Percentiles rank a stretch among this genome's conserved stretches.
phyloP scores from a whole-genome alignment of 371 early-diverging fungal genomes.

The Rhizopus microsporus region DNA sequence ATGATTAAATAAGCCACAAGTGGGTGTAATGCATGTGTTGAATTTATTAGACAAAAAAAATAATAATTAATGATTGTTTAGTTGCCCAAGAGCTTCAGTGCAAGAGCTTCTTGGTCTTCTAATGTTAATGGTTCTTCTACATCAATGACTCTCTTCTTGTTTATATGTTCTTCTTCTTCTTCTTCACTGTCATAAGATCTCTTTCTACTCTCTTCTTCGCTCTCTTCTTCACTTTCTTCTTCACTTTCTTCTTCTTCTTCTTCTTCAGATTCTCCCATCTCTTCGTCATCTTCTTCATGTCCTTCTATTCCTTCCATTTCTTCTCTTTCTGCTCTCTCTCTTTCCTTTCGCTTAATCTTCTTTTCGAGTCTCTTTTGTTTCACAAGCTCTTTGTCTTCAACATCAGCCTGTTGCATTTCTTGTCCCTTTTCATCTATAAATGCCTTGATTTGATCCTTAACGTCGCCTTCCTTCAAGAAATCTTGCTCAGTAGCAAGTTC shows the following conservation, averaged over 20 bases:
- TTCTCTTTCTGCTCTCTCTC: constrained; percentile 53
- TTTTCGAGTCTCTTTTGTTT: constrained; percentile 76
- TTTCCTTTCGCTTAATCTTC: constrained; percentile 65
- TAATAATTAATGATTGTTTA: neutral
- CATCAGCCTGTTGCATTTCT: constrained; percentile 73
- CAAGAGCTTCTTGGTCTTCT: constrained; percentile 68
- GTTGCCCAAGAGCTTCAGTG: constrained; percentile 51
- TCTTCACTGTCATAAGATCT: constrained; percentile 40
- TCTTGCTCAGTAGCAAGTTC: constrained; percentile 78
- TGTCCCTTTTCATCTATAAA: constrained; percentile 66
- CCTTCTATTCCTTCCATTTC: constrained; percentile 16
- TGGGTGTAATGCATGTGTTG: neutral
- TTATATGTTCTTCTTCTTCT: constrained; percentile 46
- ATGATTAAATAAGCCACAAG: neutral
- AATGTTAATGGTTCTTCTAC: constrained; percentile 64
- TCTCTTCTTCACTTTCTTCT: constrained; percentile 31
- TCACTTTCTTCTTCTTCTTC: constrained; percentile 28
- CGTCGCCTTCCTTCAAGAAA: constrained; percentile 76
- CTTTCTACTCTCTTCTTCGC: constrained; percentile 32
- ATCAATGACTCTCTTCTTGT: constrained; percentile 60
- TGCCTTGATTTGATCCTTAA: constrained; percentile 60
- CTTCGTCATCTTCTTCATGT: constrained; percentile 18
- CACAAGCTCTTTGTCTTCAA: constrained; percentile 67
- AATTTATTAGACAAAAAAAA: neutral
- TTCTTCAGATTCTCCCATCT: constrained; percentile 18